Conservation (phyloP, 495 filamentous ascomycete genomes). For the Apodospora peruviana region DNA sequence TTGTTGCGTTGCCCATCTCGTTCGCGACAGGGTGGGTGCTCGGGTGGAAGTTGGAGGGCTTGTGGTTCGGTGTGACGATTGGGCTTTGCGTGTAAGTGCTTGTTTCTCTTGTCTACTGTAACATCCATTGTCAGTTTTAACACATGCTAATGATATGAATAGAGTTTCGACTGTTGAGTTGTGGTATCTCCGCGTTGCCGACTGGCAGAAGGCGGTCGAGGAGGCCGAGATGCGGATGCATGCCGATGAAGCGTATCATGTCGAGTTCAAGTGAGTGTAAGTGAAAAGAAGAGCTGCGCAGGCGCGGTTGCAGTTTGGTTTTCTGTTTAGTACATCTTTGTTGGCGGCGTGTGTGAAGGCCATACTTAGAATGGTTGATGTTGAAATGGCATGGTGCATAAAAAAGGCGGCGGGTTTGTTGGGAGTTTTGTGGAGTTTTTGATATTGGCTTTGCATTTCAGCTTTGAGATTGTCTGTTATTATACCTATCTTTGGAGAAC, state of each 20-base stretch:
- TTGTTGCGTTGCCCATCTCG: constrained; percentile 70
- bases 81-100: constrained; percentile 45
- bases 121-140: not conserved
- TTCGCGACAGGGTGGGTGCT: constrained; percentile 63
- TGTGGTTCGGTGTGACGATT: constrained; percentile 68
- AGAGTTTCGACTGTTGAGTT: constrained; percentile 14
- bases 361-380: no score
- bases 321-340: no score
- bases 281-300: not conserved
- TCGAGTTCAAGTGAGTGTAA: constrained; percentile 13
- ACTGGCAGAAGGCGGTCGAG: constrained; percentile 26
- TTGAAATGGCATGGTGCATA: no score
- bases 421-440: no score
- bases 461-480: no score
- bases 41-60: constrained; percentile 60
- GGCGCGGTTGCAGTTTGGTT: no score
- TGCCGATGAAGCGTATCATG: constrained; percentile 16
- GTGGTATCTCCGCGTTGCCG: constrained; percentile 21
- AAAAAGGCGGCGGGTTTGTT: no score
- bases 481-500: no score
- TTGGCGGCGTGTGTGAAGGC: no score
- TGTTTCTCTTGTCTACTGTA: not conserved
- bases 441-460: no score
- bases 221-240: constrained; percentile 23
- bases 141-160: not conserved